These are phyloP conservation scores for Pseudoscleropodium purum DNA, from an alignment of 225 moss, liverwort and hornwort species.

Conservation along the genomic window DNA sequence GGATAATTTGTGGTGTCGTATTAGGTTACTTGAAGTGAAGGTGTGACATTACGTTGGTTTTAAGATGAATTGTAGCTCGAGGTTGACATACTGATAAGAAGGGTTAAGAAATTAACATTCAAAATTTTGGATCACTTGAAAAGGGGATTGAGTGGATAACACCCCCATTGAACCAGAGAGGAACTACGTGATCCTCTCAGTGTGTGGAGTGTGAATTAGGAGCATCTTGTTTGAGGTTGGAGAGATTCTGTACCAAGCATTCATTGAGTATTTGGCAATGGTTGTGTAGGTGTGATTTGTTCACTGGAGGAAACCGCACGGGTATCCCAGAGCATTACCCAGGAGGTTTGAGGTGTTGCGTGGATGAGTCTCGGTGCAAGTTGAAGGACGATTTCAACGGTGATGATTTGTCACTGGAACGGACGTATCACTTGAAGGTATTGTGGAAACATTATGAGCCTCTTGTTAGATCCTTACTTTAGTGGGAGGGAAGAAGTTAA, in stretches of 20 bases:
- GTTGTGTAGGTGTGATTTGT: constrained; percentile 30
- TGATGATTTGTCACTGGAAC: background rate
- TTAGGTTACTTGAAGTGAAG: too few relatives aligned
- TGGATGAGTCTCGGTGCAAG: constrained; percentile 25
- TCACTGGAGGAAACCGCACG: constrained; percentile 4
- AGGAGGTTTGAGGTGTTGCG: constrained; percentile 33
- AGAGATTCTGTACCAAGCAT: background rate
- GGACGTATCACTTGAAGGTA: constrained; percentile 20
- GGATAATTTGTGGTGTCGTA: background rate
- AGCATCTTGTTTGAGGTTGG: background rate
- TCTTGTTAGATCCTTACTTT: background rate
- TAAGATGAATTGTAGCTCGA: background rate
- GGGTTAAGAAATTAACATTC: too few relatives aligned
- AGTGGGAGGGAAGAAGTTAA: background rate
- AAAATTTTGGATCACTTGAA: background rate
- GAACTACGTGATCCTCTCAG: background rate
- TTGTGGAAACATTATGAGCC: background rate
- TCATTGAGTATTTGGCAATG: background rate
- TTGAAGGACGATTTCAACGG: constrained; percentile 14
- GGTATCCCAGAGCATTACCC: constrained; percentile 1
- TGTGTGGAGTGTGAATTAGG: background rate
- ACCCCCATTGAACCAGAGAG: background rate
- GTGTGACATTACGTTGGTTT: background rate
- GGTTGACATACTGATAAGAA: background rate
- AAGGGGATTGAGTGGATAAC: background rate